Conservation (phyloP, 2,329 filamentous ascomycete genomes). For the Exserohilum rostratum region DNA sequence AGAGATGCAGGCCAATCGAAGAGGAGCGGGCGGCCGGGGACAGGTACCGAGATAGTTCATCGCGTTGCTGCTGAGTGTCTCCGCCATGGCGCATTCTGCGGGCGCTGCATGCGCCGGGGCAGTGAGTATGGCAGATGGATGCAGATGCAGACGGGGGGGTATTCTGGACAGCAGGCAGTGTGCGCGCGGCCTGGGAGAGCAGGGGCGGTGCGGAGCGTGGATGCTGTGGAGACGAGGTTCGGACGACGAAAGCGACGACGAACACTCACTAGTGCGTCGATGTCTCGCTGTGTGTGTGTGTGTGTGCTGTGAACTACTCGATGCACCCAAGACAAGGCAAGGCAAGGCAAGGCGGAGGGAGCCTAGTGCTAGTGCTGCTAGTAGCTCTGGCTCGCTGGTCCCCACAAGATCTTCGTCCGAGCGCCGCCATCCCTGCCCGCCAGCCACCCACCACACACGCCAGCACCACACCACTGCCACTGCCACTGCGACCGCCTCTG, state of each 20-base stretch:
- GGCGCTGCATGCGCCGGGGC: slow-evolving; percentile 13
- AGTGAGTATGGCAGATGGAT: neutral
- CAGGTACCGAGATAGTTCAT: slow-evolving; percentile 64
- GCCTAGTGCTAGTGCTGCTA: too few relatives aligned
- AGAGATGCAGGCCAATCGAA: slow-evolving; percentile 12
- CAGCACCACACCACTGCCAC: neutral
- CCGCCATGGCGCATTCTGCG: slow-evolving; percentile 51
- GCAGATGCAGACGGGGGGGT: too few relatives aligned
- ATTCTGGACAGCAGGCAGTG: neutral
- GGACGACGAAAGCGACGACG: neutral
- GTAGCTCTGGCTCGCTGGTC: too few relatives aligned
- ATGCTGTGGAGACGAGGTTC: neutral
- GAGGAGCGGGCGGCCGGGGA: slow-evolving; percentile 1
- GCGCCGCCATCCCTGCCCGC: slow-evolving; percentile 12
- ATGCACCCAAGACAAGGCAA: neutral
- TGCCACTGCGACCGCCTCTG: neutral
- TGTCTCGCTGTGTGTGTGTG: too few relatives aligned
- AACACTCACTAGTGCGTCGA: too few relatives aligned
- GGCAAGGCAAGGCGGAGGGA: neutral
- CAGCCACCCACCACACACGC: neutral
- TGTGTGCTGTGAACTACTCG: too few relatives aligned
- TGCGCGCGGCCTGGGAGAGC: neutral
- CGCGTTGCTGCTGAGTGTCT: slow-evolving; percentile 63
- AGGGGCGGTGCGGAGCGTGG: neutral
- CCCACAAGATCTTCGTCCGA: slow-evolving; percentile 8